These are phyloP conservation scores for Solanum acaule DNA, from an alignment of 257 asterid genomes.

Conservation along the genomic window DNA sequence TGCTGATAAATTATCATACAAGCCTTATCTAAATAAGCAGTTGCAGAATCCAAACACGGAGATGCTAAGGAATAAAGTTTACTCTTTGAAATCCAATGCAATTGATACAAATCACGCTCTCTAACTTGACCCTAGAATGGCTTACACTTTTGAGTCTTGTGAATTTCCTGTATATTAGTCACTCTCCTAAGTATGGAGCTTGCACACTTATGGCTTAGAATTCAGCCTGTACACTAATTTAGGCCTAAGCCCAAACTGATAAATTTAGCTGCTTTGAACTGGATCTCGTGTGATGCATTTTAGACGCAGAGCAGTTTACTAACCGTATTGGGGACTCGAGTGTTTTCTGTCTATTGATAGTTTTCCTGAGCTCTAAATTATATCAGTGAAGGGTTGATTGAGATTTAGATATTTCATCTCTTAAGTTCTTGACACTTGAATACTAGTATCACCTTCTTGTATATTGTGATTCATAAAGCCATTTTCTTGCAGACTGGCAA, in stretches of 20 bases:
- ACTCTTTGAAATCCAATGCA: not conserved
- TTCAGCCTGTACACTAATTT: not conserved
- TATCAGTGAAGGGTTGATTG: not conserved
- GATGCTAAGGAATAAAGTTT: not conserved
- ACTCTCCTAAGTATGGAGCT: not conserved
- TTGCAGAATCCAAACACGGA: not conserved
- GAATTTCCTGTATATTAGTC: not conserved
- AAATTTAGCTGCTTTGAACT: not conserved
- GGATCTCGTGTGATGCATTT: not conserved
- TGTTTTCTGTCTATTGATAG: not conserved
- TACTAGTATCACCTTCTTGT: not conserved
- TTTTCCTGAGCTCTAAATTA: not conserved
- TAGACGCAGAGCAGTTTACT: not conserved
- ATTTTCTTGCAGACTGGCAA: slow-evolving; percentile 31
- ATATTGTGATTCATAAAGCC: not conserved
- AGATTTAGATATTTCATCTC: not conserved
- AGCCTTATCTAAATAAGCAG: not conserved
- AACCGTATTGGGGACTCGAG: not conserved
- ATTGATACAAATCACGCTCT: not conserved
- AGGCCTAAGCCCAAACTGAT: not conserved
- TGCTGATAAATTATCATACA: not conserved
- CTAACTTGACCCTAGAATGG: not conserved
- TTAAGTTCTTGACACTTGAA: not conserved
- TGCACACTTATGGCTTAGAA: not conserved
- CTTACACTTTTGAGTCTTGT: not conserved